phyloP scores from a whole-genome alignment of 768 basidiomycete genomes.

The Mycena belliarum region DNA sequence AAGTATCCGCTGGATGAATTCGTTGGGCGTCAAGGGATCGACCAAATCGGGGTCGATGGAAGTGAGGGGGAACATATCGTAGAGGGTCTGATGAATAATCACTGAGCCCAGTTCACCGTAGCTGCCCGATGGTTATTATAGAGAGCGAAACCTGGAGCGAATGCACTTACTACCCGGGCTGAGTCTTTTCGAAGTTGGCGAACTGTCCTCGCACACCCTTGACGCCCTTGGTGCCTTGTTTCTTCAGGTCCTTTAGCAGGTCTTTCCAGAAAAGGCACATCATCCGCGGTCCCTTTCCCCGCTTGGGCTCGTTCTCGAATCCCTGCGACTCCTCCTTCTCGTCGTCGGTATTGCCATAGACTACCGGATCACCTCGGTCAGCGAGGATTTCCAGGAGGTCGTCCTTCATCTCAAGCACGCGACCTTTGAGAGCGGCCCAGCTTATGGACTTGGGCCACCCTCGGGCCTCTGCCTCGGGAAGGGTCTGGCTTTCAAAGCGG shows the following conservation, averaged over 20 bases:
- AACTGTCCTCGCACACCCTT: slow-evolving; percentile 75
- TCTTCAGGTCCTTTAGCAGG: slow-evolving; percentile 59
- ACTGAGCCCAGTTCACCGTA: slow-evolving; percentile 86
- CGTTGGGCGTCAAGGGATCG: slow-evolving; percentile 66
- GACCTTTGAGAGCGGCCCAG: slow-evolving; percentile 53
- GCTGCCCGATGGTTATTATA: slow-evolving; percentile 38
- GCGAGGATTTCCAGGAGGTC: slow-evolving; percentile 52
- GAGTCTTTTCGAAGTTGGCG: slow-evolving; percentile 75
- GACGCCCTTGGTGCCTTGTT: slow-evolving; percentile 65
- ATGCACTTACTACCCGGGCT: slow-evolving; percentile 84
- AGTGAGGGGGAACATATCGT: slow-evolving; percentile 69
- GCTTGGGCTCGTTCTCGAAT: neutral
- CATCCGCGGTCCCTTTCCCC: slow-evolving; percentile 37
- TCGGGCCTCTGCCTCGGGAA: slow-evolving; percentile 67
- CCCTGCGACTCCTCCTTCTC: slow-evolving; percentile 26
- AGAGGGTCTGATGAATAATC: slow-evolving; percentile 77
- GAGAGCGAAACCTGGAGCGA: neutral
- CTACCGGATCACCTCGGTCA: slow-evolving; percentile 38
- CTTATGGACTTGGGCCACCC: slow-evolving; percentile 81
- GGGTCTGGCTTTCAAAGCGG: slow-evolving; percentile 69
- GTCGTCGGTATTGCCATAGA: slow-evolving; percentile 24
- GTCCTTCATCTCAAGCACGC: slow-evolving; percentile 54
- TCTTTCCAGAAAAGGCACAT: slow-evolving; percentile 69
- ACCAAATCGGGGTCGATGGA: slow-evolving; percentile 54
- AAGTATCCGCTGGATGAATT: slow-evolving; percentile 83